Conservation (phyloP, 305 asterid genomes). For the Fraxinus greggii region DNA sequence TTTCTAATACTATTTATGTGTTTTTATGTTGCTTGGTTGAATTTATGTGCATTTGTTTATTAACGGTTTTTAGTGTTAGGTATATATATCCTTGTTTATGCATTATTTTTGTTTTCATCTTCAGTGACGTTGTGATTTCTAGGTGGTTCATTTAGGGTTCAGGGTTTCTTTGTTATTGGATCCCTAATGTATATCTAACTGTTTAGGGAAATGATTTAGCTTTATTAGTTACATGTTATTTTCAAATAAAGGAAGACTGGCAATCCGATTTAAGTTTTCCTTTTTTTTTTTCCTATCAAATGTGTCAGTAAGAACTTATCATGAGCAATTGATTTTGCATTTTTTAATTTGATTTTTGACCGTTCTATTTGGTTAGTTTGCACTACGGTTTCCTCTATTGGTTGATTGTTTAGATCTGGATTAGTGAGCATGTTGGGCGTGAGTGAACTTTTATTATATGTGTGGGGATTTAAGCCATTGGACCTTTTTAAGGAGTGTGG, state of each 20-base stretch:
- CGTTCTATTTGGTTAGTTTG: background rate
- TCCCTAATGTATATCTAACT: background rate
- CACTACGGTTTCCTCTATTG: background rate
- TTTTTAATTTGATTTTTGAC: background rate
- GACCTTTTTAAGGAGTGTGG: background rate
- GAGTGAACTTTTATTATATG: background rate
- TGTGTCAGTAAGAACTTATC: background rate
- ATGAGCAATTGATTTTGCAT: background rate
- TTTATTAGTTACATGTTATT: background rate
- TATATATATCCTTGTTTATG: background rate
- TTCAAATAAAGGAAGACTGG: background rate
- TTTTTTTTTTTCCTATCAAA: background rate
- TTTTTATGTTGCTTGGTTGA: background rate
- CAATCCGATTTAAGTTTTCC: background rate
- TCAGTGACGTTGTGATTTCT: background rate
- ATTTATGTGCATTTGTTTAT: background rate
- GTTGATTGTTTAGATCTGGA: background rate
- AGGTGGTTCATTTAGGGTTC: background rate
- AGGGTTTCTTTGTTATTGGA: background rate
- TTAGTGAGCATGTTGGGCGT: background rate
- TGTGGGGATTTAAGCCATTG: background rate
- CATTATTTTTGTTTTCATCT: background rate
- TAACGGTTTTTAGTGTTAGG: background rate
- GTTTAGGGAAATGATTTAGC: background rate
- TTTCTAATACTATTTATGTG: background rate